phyloP scores from a whole-genome alignment of 371 early-diverging fungal genomes.

The Mortierella sp. region DNA sequence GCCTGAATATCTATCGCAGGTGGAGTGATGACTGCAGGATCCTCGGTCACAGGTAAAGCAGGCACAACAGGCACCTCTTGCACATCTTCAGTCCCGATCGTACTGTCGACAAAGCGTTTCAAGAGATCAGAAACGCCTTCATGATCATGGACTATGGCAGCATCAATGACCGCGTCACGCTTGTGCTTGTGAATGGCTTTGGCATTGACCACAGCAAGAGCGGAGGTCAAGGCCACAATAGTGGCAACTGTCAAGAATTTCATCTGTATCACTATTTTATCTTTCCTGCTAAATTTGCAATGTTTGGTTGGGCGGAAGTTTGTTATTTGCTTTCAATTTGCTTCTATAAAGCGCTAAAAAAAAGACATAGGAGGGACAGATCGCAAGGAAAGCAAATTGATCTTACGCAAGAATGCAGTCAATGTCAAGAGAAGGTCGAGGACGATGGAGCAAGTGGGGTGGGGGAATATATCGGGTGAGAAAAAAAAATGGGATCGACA shows the following conservation, averaged over 20 bases:
- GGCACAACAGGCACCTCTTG: too few species aligned
- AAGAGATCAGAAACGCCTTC: conserved; percentile 1
- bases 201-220: conserved; percentile 29
- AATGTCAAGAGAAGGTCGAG: too few species aligned
- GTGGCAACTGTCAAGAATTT: conserved; percentile 23
- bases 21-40: neutral
- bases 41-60: neutral
- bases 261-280: too few species aligned
- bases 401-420: too few species aligned
- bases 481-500: neutral
- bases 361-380: too few species aligned
- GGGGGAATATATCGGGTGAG: too few species aligned
- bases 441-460: too few species aligned
- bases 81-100: conserved; percentile 15
- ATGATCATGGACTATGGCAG: neutral
- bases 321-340: too few species aligned
- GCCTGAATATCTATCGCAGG: neutral
- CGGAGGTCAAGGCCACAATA: conserved; percentile 30
- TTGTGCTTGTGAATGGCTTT: conserved; percentile 2
- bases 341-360: too few species aligned
- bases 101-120: conserved; percentile 15
- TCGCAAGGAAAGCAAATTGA: too few species aligned
- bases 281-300: too few species aligned
- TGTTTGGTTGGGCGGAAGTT: too few species aligned
- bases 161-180: neutral